Conservation (phyloP, 352 stramenopile genomes). For the Globisporangium barbulae region DNA sequence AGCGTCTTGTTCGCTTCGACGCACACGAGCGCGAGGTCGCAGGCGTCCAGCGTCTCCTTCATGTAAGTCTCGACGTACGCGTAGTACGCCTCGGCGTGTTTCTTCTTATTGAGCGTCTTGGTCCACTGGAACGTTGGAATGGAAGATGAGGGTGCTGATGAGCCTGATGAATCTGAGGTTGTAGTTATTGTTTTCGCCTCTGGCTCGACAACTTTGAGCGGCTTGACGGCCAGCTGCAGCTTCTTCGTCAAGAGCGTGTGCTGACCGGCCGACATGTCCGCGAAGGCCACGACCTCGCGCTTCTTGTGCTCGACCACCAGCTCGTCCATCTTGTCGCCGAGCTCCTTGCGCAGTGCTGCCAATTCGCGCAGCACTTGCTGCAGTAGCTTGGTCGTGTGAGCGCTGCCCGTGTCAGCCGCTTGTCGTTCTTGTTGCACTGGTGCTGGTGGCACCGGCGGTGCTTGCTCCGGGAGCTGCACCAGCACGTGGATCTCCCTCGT, state of each 20-base stretch:
- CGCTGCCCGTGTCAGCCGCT: neutral
- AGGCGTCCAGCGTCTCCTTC: constrained; percentile 3
- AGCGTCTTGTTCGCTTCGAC: constrained; percentile 10
- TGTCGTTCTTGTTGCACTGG: neutral
- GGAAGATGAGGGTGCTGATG: neutral
- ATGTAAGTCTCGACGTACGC: constrained; percentile 9
- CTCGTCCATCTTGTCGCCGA: constrained; percentile 7
- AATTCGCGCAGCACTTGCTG: constrained; percentile 3
- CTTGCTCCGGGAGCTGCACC: constrained; percentile 6
- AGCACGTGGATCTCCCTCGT: constrained; percentile 7
- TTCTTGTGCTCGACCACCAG: constrained; percentile 4
- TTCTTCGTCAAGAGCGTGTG: constrained; percentile 4
- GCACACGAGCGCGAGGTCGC: constrained; percentile 8
- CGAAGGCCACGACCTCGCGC: constrained; percentile 7
- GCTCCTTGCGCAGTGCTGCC: constrained; percentile 1
- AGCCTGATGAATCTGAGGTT: neutral
- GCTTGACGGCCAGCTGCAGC: neutral
- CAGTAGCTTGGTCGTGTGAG: neutral
- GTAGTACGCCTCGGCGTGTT: constrained; percentile 9
- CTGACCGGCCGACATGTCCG: neutral
- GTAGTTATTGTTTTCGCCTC: neutral
- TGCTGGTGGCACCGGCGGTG: neutral
- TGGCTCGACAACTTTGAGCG: neutral
- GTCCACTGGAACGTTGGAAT: neutral
- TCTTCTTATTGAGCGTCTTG: neutral